Evolutionary conservation across 352 stramenopile genomes (phyloP), one percentile per base, ranked within the genome.

Genomic region (Pythium periplocum): DNA sequence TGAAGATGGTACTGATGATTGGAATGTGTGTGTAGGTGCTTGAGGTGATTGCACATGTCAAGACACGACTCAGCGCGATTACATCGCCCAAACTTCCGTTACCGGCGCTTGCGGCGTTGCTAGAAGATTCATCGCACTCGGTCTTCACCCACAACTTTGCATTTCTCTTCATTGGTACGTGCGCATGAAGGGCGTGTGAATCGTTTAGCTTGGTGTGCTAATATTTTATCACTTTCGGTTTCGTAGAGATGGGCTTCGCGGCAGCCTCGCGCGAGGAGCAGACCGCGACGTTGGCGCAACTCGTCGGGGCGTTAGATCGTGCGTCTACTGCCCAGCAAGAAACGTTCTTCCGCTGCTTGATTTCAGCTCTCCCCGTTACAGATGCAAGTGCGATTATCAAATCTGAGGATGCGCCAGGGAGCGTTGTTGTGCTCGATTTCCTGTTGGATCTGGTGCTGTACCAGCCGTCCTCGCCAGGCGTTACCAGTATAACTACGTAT

Each of bases 161-260:
- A 2, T 70, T 88, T 30, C 63, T 91, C 40, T 93, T 93, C 50
- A 75, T 93, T 32, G 80, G 79, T 90, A 38, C 37, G 61, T 59
- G 11, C 4, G 41, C 3, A 2, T 38, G 7, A 30, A 9, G 26
- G 37, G 12, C 30, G 36, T 39, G 17, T 5, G 9, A 4, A 12
- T 1, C 7, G 0, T 56, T 17, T 5, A 0, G 11, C 7, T 55
- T 4, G 33, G 36, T n/a, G 38, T 45, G n/a, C 8, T 10, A 44
- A 6, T n/a, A n/a, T n/a, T n/a, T n/a, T n/a, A n/a, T 35, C 35
- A 8, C 39, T 35, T 38, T 42, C 7, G 38, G 12, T 8, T 30
- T 38, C 6, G 9, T 51, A 87, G 82, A 93, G 57, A 62, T 88
- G 57, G 83, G 83, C 3, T 93, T 93, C 47, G 38, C 66, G 0